A percentile compares a stretch with the other conserved stretches of the same genome.
Conservation (phyloP, 257 asterid genomes). For the Phtheirospermum japonicum region DNA sequence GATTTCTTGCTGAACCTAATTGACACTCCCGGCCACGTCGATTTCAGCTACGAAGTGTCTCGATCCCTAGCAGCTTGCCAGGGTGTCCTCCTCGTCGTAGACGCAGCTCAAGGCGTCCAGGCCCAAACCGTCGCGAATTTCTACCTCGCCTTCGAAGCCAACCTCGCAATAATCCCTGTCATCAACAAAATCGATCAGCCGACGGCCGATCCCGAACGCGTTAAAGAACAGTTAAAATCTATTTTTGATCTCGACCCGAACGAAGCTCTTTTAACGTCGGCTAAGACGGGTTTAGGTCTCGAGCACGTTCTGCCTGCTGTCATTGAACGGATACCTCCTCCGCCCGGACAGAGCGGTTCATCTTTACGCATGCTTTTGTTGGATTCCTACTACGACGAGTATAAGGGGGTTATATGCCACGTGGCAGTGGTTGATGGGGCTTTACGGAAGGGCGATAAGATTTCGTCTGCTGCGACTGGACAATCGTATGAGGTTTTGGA, state of each 20-base stretch:
- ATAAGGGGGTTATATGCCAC: conserved; percentile 97
- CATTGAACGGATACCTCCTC: conserved; percentile 86
- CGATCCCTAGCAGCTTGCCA: conserved; percentile 99
- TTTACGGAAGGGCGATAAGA: conserved; percentile 81
- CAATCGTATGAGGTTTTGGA: conserved; percentile 84
- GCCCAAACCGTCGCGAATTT: conserved; percentile 98
- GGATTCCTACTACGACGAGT: conserved; percentile 95
- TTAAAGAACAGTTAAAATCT: conserved; percentile 84
- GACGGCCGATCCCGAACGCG: conserved; percentile 96
- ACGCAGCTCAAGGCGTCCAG: conserved; percentile 98
- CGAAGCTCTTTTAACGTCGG: conserved; percentile 82
- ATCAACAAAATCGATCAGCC: conserved; percentile 98
- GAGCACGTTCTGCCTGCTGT: conserved; percentile 96
- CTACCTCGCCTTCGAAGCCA: conserved; percentile 91
- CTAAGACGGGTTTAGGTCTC: conserved; percentile 92
- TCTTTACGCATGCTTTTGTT: conserved; percentile 85
- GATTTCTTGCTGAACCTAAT: conserved; percentile 71
- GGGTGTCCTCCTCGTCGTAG: conserved; percentile 93
- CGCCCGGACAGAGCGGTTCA: conserved; percentile 60
- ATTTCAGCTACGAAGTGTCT: conserved; percentile 93
- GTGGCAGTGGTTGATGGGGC: conserved; percentile 96
- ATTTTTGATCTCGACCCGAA: conserved; percentile 90
- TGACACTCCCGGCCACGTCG: conserved; percentile 99
- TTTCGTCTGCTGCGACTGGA: conserved; percentile 86
- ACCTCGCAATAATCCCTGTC: conserved; percentile 75